Evolutionary conservation across 305 asterid species (phyloP).

Genomic region (Petunia hybrid): DNA sequence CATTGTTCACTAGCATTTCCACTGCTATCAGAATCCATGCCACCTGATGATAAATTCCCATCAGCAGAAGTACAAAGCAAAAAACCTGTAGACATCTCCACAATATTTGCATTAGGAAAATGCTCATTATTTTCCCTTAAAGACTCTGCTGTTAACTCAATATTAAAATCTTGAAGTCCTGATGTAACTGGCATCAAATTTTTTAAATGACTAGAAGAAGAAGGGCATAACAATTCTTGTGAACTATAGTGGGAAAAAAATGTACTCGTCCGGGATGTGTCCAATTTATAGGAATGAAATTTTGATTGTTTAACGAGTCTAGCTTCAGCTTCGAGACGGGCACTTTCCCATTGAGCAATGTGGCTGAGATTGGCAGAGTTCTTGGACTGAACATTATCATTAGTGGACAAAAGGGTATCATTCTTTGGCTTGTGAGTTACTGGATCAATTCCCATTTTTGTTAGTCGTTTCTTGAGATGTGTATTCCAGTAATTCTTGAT

Average conservation of each 20-base stretch:
- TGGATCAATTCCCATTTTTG: conserved; percentile 39
- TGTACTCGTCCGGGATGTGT: no score
- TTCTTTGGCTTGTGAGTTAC: conserved; percentile 38
- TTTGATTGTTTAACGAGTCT: conserved; percentile 31
- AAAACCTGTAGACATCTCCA: conserved; percentile 77
- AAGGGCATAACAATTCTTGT: neutral
- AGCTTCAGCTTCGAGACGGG: conserved; percentile 40
- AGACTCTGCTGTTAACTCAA: neutral
- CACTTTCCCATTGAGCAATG: conserved; percentile 43
- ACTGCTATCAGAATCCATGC: conserved; percentile 54
- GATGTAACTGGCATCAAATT: neutral
- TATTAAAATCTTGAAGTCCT: neutral
- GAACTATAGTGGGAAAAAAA: neutral
- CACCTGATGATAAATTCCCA: conserved; percentile 51
- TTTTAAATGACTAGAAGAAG: neutral
- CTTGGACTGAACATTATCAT: conserved; percentile 20
- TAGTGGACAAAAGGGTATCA: conserved; percentile 32
- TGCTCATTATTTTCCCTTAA: conserved; percentile 30
- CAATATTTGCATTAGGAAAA: conserved; percentile 50
- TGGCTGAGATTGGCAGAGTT: conserved; percentile 34
- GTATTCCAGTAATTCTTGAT: conserved; percentile 38
- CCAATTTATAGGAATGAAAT: neutral
- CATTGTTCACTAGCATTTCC: conserved; percentile 38
- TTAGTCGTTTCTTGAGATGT: conserved; percentile 30
- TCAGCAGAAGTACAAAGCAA: conserved; percentile 53